Evolutionary conservation across 1,284 basidiomycete species (phyloP), one percentile per base, ranked within the genome.

Genomic region (Cutaneotrichosporon arboriforme): DNA sequence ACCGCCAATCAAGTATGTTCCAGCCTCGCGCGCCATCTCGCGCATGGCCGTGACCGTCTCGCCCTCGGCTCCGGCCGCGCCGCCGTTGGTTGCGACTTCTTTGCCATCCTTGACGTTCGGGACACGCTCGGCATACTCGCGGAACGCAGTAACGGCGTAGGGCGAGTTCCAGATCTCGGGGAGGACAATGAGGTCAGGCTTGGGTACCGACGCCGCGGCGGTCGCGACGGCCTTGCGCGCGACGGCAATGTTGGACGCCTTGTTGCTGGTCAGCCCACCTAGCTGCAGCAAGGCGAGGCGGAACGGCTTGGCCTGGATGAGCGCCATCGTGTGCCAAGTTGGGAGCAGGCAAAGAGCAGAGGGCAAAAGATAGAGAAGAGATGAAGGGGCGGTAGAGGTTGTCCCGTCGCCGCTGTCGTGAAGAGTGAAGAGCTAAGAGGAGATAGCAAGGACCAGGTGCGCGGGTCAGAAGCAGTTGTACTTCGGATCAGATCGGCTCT

Each of bases 91-190:
- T 1, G 41, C 21, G n/a, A 46, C 53, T 43, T 49, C 52, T 37
- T 39, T 40, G 37, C 49, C 51, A 41, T 56, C 40, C 9, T 78
- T 83, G 46, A 71, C 59, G 5, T 58, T 51, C 8, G 76, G 76
- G 31, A 97, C 88, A 2, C 77, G 79, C 75, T 97, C 92, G 1
- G 89, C 87, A 65, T 93, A 89, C 22, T 84, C 79, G 0, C 88
- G 85, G 69, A 96, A 94, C 67, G 87, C 83, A 4, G 81, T 79
- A 58, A 89, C 85, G 0, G 93, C 93, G 67, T 98, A 98, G 0
- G 93, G 92, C 13, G 90, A 93, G 75, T 98, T 98, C 80, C 98
- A 99, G 77, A 91, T 91, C 81, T 98, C 94, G 4, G 96, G 94
- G 37, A 98, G 78, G 14, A 96, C 90, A 59, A 97, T 83, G 15